Conservation (phyloP, 352 stramenopile species). For the Pythium rishiriense region DNA sequence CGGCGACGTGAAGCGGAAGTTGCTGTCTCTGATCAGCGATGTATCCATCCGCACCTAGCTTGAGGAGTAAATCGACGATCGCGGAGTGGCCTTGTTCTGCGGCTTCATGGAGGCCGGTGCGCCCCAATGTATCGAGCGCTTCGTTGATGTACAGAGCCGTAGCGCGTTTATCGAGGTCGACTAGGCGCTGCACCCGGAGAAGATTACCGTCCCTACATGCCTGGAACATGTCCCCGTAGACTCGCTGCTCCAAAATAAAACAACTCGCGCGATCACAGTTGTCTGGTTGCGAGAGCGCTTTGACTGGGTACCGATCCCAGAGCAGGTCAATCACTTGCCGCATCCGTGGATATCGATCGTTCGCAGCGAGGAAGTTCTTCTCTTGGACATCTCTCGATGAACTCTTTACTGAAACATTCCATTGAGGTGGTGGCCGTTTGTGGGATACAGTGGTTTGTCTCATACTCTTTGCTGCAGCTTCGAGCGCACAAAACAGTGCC, state of each 20-base stretch:
- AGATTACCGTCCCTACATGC: constrained; percentile 59
- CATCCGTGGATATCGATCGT: constrained; percentile 46
- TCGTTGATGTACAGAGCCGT: constrained; percentile 53
- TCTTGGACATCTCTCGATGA: constrained; percentile 13
- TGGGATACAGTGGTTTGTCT: constrained; percentile 10
- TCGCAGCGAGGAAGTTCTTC: constrained; percentile 42
- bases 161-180: constrained; percentile 60
- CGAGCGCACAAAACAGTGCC: constrained; percentile 49
- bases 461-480: constrained; percentile 38
- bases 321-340: constrained; percentile 69
- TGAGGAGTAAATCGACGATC: constrained; percentile 58
- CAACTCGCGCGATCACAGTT: constrained; percentile 39
- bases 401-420: neutral
- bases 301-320: constrained; percentile 47
- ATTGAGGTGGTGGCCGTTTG: constrained; percentile 14
- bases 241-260: constrained; percentile 44
- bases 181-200: constrained; percentile 47
- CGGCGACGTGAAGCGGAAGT: constrained; percentile 47
- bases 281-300: constrained; percentile 34
- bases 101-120: constrained; percentile 59
- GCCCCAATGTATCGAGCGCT: constrained; percentile 37
- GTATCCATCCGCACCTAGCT: constrained; percentile 54
- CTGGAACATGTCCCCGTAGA: constrained; percentile 58
- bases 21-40: constrained; percentile 49
- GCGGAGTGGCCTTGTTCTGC: constrained; percentile 58